phyloP scores from a whole-genome alignment of 2,329 filamentous ascomycete species.

The Diatrype stigma region DNA sequence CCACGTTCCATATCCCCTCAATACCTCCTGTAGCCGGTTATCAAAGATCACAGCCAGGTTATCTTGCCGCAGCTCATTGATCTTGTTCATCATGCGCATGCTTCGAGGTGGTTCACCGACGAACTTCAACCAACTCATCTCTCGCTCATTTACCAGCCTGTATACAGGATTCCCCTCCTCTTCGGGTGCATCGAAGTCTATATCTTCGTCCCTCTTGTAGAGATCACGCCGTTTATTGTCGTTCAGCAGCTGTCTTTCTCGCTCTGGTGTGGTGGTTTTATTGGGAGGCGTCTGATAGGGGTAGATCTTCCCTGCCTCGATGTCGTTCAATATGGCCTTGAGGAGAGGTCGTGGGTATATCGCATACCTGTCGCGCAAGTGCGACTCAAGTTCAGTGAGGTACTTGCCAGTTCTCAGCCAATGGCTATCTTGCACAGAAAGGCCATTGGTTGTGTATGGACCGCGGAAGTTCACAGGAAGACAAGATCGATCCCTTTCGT shows the following conservation, averaged over 20 bases:
- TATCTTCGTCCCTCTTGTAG: neutral
- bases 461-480: constrained; percentile 27
- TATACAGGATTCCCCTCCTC: neutral
- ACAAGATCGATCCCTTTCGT: constrained; percentile 16
- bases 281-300: neutral
- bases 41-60: constrained; percentile 26
- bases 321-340: constrained; percentile 23
- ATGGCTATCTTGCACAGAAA: constrained; percentile 24
- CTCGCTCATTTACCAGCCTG: constrained; percentile 16
- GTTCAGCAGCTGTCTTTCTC: neutral
- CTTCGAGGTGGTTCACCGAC: constrained; percentile 25
- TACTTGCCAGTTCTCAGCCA: constrained; percentile 25
- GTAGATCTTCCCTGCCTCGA: constrained; percentile 14
- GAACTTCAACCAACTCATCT: constrained; percentile 23
- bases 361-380: constrained; percentile 12
- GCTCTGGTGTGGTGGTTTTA: neutral
- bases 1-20: constrained; percentile 14
- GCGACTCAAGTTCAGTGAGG: constrained; percentile 19
- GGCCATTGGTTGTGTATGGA: constrained; percentile 22
- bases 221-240: neutral
- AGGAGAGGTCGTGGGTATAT: constrained; percentile 22
- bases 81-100: constrained; percentile 21
- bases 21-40: constrained; percentile 22
- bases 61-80: constrained; percentile 15
- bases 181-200: neutral